Evolutionary conservation across 2,329 filamentous ascomycete species (phyloP).

Genomic region (Cercospora beticola): DNA sequence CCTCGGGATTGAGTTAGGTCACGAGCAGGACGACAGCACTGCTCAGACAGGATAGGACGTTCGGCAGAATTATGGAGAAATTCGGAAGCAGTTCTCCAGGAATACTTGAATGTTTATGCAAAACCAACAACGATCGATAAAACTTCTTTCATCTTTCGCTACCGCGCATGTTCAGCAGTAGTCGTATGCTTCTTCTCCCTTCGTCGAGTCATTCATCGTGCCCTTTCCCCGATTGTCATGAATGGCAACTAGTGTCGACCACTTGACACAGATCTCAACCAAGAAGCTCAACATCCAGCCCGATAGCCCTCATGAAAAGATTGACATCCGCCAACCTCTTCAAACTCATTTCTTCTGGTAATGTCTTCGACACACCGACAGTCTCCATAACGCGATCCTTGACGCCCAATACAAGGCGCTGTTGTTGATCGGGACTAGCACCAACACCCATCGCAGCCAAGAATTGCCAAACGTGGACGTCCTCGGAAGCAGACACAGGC

Average conservation of each 20-base stretch:
- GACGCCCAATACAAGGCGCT: constrained; percentile 87
- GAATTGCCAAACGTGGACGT: constrained; percentile 98
- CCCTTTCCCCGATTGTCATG: neutral
- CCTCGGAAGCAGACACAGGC: constrained; percentile 66
- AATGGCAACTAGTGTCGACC: neutral
- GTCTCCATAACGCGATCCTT: constrained; percentile 99
- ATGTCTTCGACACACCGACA: constrained; percentile 80
- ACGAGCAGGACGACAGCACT: neutral
- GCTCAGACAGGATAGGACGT: neutral
- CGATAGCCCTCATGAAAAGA: constrained; percentile 96
- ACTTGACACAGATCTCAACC: constrained; percentile 49
- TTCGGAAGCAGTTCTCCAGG: neutral
- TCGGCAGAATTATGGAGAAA: neutral
- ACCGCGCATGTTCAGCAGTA: constrained; percentile 22
- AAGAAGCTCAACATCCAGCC: constrained; percentile 86
- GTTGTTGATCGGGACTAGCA: constrained; percentile 90
- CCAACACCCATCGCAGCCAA: constrained; percentile 92
- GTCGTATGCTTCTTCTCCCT: neutral
- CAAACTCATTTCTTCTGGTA: constrained; percentile 81
- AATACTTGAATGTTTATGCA: neutral
- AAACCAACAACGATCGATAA: neutral
- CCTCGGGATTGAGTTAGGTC: neutral
- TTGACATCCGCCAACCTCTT: constrained; percentile 90
- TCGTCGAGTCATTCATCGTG: neutral
- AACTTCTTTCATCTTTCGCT: neutral